Percentiles rank a stretch among this genome's conserved stretches.
phyloP scores from a whole-genome alignment of 805 yeast genomes.

The Kazachstania kunashirensis region DNA sequence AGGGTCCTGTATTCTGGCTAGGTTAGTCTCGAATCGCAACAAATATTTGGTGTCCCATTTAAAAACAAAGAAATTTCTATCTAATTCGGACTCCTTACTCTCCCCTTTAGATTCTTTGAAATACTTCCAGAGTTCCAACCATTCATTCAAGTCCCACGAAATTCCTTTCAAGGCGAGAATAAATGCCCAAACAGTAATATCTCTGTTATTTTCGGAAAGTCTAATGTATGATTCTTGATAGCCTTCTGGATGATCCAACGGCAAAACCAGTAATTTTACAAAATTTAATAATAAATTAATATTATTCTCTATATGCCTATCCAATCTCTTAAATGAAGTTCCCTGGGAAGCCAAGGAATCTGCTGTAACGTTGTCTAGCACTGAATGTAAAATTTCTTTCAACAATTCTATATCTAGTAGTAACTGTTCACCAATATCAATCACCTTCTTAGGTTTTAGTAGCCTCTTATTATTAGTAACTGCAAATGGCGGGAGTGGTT shows the following conservation, averaged over 20 bases:
- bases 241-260: slow-evolving; percentile 37
- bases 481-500: slow-evolving; percentile 57
- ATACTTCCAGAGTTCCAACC: slow-evolving; percentile 23
- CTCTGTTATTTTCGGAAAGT: slow-evolving; percentile 17
- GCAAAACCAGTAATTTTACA: slow-evolving; percentile 22
- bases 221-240: slow-evolving; percentile 31
- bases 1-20: slow-evolving; percentile 21
- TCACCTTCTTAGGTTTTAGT: slow-evolving; percentile 20
- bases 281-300: slow-evolving; percentile 14
- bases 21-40: slow-evolving; percentile 10
- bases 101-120: slow-evolving; percentile 9
- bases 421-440: slow-evolving; percentile 63
- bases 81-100: slow-evolving; percentile 1
- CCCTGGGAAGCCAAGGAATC: slow-evolving; percentile 9
- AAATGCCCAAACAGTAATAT: slow-evolving; percentile 26
- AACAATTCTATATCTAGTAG: slow-evolving; percentile 60
- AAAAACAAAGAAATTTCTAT: slow-evolving; percentile 12
- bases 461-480: slow-evolving; percentile 11
- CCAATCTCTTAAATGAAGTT: slow-evolving; percentile 20
- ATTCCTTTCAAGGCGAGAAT: slow-evolving; percentile 23
- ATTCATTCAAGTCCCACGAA: slow-evolving; percentile 24
- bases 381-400: slow-evolving; percentile 38
- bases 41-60: slow-evolving; percentile 15
- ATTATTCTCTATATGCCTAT: slow-evolving; percentile 20
- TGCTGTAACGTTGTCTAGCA: slow-evolving; percentile 16